Base-by-base conservation (phyloP, 2,329 filamentous ascomycete species). In the Drechslerella coelobrocha region DNA sequence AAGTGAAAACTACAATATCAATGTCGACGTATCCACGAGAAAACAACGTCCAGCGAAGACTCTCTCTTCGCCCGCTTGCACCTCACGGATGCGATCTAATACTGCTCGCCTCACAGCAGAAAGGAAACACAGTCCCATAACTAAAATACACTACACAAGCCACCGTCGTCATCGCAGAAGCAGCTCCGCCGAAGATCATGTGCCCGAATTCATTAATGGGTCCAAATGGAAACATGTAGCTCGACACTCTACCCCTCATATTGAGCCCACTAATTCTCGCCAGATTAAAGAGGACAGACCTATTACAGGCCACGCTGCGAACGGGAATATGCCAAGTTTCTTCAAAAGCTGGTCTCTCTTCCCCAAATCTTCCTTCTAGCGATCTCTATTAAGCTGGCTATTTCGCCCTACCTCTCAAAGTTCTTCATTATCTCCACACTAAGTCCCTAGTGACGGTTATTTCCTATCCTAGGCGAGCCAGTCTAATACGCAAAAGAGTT, bases 301-400 rank as follows among this genome's bases (percentile, higher is more conserved):
- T 21, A 10, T 14, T n/a, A n/a, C n/a, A 14, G 37, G 37, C n/a
- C n/a, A 12, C 37, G 41, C 21, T 2, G 17, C 41, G 41, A 27
- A 43, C 2, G 24, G 31, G 14, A 21, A 24, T 17, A 19, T 21
- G 8, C 10, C 45, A 10, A 26, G 52, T 1, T 62, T 57, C 27
- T 31, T 69, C 2, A 34, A 51, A 10, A 31, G 45, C n/a, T 69
- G 56, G 57, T 52, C 56, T 19, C 39, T 61, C 12, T 69, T 69
- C 19, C 53, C 29, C 14, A 69, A 69, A 21, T 7, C 57, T 19
- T 39, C 51, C 1, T 53, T 61, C 14, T 61, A 52, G 29, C 29
- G 24, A 19, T 53, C 31, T 37, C 19, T 53, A 9, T n/a, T 51
- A 45, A 45, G 41, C 41, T n/a, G 41, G n/a, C 8, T 37, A 37